These are phyloP conservation scores for Ganoderma meredithae DNA, from an alignment of 1,284 basidiomycete genomes.

Conservation along the genomic window DNA sequence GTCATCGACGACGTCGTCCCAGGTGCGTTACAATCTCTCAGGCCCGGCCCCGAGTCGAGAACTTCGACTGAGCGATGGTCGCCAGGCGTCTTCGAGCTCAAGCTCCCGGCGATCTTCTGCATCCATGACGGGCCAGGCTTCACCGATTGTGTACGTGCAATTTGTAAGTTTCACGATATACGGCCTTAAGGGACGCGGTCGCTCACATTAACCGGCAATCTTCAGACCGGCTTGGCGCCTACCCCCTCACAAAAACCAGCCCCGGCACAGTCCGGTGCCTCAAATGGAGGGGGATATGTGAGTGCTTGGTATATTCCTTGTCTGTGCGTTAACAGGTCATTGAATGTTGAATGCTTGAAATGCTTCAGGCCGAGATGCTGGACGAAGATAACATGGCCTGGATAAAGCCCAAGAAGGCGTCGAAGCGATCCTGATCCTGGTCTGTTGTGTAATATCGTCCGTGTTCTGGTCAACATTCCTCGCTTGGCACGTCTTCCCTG, in stretches of 20 bases:
- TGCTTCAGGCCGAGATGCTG: slow-evolving; percentile 36
- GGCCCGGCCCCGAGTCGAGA: neutral
- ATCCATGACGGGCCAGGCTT: slow-evolving; percentile 19
- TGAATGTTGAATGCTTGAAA: neutral
- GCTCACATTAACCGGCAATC: neutral
- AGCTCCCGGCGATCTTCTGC: slow-evolving; percentile 15
- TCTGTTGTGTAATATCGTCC: neutral
- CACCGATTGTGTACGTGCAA: slow-evolving; percentile 24
- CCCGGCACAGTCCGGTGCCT: slow-evolving; percentile 8
- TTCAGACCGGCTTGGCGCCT: slow-evolving; percentile 21
- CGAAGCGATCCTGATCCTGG: slow-evolving; percentile 15
- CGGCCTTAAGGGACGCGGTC: neutral
- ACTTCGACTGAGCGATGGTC: neutral
- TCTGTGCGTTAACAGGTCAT: neutral
- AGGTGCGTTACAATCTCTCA: slow-evolving; percentile 13
- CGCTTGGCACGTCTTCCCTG: neutral
- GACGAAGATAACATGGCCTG: slow-evolving; percentile 39
- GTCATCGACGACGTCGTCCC: slow-evolving; percentile 22
- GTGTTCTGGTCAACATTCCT: neutral
- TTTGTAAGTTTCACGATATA: slow-evolving; percentile 15
- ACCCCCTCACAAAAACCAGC: slow-evolving; percentile 9
- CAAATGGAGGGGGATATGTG: slow-evolving; percentile 20
- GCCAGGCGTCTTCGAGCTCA: slow-evolving; percentile 23
- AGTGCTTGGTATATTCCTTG: neutral
- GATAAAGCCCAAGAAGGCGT: slow-evolving; percentile 32